Evolutionary conservation across 1,139 yeast species (phyloP).

Genomic region (Arxiozyma heterogenica): DNA sequence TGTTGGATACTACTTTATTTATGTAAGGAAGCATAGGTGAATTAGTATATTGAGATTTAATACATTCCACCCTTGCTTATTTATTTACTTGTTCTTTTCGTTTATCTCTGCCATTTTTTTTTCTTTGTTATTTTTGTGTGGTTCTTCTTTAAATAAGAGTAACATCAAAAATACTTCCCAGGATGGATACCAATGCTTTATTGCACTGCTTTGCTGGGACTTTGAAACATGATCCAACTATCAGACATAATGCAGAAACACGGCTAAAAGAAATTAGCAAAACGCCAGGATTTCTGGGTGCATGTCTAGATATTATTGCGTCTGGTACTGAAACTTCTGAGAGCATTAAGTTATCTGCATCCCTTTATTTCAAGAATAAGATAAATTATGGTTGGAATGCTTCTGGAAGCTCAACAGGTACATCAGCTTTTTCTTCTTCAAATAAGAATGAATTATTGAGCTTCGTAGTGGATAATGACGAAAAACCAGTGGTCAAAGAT

Average conservation of each 20-base stretch:
- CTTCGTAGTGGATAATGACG: conserved; percentile 48
- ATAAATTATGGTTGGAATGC: conserved; percentile 56
- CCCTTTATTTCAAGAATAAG: conserved; percentile 77
- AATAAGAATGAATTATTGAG: conserved; percentile 27
- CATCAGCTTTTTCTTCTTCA: not conserved
- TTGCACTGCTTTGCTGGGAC: conserved; percentile 80
- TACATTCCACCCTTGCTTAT: not conserved
- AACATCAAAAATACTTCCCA: not conserved
- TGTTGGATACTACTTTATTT: too few relatives aligned
- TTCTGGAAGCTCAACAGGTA: conserved; percentile 7
- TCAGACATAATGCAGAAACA: conserved; percentile 61
- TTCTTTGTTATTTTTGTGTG: not conserved
- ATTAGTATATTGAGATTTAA: too few relatives aligned
- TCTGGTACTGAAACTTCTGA: conserved; percentile 41
- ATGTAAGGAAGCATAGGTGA: not conserved
- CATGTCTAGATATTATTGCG: conserved; percentile 70
- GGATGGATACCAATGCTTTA: conserved; percentile 59
- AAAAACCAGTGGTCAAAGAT: conserved; percentile 62
- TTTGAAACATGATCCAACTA: conserved; percentile 53
- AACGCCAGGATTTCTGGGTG: conserved; percentile 67
- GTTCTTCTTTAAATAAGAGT: not conserved
- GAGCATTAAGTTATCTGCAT: conserved; percentile 66
- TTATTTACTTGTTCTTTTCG: not conserved
- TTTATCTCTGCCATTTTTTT: not conserved
- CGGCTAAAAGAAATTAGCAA: conserved; percentile 49